Conservation (phyloP, 192 early-diverging fungal genomes). For the Linnemannia zychae region DNA sequence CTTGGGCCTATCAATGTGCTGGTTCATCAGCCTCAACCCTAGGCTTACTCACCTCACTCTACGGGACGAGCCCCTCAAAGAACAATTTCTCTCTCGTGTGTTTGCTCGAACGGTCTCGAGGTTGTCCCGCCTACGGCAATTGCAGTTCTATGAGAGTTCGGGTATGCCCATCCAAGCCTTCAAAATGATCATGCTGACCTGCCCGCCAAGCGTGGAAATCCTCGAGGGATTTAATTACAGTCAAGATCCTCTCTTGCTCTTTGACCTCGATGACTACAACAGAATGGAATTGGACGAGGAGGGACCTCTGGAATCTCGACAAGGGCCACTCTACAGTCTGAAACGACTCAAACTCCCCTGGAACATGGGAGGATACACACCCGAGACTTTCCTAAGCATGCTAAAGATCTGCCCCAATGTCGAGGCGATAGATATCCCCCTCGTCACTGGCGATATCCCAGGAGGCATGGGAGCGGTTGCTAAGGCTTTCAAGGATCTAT, state of each 20-base stretch:
- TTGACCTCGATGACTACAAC: neutral
- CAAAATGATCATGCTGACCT: neutral
- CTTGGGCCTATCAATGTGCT: neutral
- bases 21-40: constrained; percentile 1
- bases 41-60: neutral
- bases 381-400: neutral
- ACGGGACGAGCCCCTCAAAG: neutral
- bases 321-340: neutral
- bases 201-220: neutral
- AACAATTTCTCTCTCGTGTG: neutral
- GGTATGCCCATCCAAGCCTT: neutral
- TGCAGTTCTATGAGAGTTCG: neutral
- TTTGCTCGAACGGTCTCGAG: neutral
- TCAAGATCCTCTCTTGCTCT: too few relatives aligned
- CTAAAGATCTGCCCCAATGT: neutral
- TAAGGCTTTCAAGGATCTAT: neutral
- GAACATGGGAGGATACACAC: neutral
- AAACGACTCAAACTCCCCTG: neutral
- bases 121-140: neutral
- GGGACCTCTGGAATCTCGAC: neutral
- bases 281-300: neutral
- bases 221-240: neutral
- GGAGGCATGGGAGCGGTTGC: neutral
- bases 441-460: neutral
- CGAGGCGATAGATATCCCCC: neutral